Base-by-base conservation (phyloP, 257 asterid species). In the Scutellaria minor region DNA sequence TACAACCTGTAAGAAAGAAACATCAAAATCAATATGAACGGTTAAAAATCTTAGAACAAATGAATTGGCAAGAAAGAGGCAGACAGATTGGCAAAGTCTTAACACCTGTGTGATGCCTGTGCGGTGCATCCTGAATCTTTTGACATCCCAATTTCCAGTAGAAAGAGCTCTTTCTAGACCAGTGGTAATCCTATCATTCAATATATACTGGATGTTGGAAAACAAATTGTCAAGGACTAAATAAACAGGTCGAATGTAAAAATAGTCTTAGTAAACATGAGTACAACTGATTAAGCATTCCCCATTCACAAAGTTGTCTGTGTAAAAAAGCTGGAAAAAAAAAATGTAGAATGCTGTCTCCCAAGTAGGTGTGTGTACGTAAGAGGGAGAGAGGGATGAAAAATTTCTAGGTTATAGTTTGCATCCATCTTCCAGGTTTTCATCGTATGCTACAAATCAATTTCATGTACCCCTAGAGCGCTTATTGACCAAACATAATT, bases 51-150 rank as follows among this genome's bases (percentile, higher is more conserved):
- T 11, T 7, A 52, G 27, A 56, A 45, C 45, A 67, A 47, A 20
- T 22, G 14, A 42, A 60, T 6, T 37, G 35, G 54, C 27, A 54
- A 59, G 51, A 47, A 56, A 45, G 12, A 20, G 46, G 12, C 35
- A 64, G 65, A 81, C 15, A 70, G 7, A 47, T 46, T 8, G 6
- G 51, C 48, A 56, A 70, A 10, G 46, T 57, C 52, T 60, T 35
- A 71, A 55, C 63, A 94, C 98, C 96, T 94, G 96, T 70, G 99
- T 89, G 90, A 94, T 91, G 84, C 99, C 99, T 77, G 81, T 94
- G 41, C 93, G 81, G 76, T 85, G 81, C 99, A 94, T 88, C 84
- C 72, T 85, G 82, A 94, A 94, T 67, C 98, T 93, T 81, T 89
- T 88, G 51, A 91, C 85, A 68, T 94, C 95, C 84, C 87, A 94